A percentile compares a stretch with the other conserved stretches of the same genome.
Evolutionary conservation across 306 rosid genomes (phyloP).

Genomic region (Gleditsia sinensis): DNA sequence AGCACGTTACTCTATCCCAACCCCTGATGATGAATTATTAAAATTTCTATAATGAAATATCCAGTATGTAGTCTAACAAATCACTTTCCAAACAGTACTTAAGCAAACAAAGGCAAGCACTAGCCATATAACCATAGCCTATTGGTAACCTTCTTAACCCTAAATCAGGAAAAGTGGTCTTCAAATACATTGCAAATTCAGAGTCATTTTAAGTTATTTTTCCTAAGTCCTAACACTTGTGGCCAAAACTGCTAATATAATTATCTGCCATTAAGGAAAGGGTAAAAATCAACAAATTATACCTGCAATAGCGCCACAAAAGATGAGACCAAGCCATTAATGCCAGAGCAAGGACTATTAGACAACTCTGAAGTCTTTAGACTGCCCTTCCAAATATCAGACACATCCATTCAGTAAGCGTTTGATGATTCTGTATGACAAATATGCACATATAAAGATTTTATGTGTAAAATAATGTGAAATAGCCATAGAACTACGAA

Average conservation of each 20-base stretch:
- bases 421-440: no score
- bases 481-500: conserved; percentile 47
- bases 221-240: no score
- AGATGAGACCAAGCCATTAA: conserved; percentile 61
- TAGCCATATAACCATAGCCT: neutral
- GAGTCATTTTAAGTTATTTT: no score
- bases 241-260: no score
- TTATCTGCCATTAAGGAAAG: no score
- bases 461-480: no score
- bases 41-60: neutral
- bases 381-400: conserved; percentile 57
- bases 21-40: neutral
- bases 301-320: conserved; percentile 72
- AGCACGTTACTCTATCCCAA: neutral
- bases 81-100: no score
- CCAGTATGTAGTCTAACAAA: neutral
- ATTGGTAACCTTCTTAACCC: neutral
- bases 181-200: no score
- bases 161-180: neutral
- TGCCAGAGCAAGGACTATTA: conserved; percentile 42
- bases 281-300: neutral
- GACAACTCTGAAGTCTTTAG: conserved; percentile 50
- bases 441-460: no score
- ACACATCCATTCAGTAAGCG: conserved; percentile 13
- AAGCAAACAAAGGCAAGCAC: neutral